Base-by-base conservation (phyloP, 306 rosid species). In the Prunus mira region DNA sequence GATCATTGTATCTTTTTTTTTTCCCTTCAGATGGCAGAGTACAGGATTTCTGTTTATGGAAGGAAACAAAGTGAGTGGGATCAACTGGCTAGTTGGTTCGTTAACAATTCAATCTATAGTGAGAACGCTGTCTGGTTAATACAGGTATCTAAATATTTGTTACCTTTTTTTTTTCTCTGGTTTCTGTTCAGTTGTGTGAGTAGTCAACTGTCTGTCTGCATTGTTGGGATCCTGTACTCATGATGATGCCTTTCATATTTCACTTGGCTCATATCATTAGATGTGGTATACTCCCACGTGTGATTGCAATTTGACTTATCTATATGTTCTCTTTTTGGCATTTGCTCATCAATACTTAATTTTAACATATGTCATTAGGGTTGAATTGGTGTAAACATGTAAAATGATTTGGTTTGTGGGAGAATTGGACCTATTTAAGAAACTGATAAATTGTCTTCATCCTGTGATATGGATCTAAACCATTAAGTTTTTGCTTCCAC, bases 41-140 rank as follows among this genome's bases (percentile, higher is more conserved):
- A 93, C 83, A 86, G 98, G 88, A 86, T 93, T 77, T 93, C 98
- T 19, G 85, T 93, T 20, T 93, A 93, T 83, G 98, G 98, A 79
- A 87, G 98, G 84, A 93, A 93, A 76, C 91, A 89, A 81, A 90
- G 98, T 80, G 98, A 90, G 83, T 93, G 98, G 98, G 96, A 90
- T 73, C 98, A 93, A 78, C 71, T 93, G 80, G 98, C 98, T 30
- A 90, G 98, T 83, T 93, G 98, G 98, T 86, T 93, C 81, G 96
- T 93, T 45, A 93, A 93, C 83, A 90, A 93, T 82, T 74, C 86
- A 67, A 86, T 93, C 19, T 81, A 90, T 54, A 90, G 96, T 77
- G 91, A 90, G 78, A 93, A 86, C 79, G 96, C 92, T 22, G 90
- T 93, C 60, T 93, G 98, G 98, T 74, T 93, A 79, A 93, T 93